phyloP scores from a whole-genome alignment of 768 basidiomycete genomes.

The Tylopilus intermedius region DNA sequence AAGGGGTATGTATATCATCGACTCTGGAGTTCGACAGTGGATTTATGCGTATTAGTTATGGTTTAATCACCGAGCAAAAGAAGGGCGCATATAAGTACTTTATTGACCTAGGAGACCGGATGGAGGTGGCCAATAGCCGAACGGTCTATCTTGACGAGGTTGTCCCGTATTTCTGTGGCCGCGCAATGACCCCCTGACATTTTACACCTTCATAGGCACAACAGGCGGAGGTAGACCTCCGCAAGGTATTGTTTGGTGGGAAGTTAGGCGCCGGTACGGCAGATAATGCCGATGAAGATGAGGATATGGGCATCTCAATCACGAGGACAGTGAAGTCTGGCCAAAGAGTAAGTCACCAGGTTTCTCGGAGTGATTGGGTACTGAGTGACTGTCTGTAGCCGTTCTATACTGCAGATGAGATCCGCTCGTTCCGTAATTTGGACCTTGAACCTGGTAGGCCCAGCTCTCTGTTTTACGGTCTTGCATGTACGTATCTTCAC shows the following conservation, averaged over 20 bases:
- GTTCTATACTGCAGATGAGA: conserved; percentile 80
- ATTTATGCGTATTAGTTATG: conserved; percentile 54
- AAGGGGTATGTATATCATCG: conserved; percentile 56
- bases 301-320: conserved; percentile 35
- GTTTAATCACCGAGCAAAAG: conserved; percentile 82
- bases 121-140: conserved; percentile 68
- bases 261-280: conserved; percentile 34
- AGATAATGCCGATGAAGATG: conserved; percentile 30
- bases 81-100: conserved; percentile 83
- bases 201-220: conserved; percentile 19
- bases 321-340: conserved; percentile 46
- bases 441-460: conserved; percentile 67
- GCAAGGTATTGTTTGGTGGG: conserved; percentile 29
- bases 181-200: conserved; percentile 1
- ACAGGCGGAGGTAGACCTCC: conserved; percentile 26
- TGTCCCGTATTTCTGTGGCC: not conserved
- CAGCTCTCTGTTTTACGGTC: not conserved
- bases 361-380: not conserved
- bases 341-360: conserved; percentile 39
- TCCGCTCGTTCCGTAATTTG: conserved; percentile 76
- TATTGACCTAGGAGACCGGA: conserved; percentile 67
- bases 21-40: not conserved
- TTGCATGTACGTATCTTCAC: not conserved
- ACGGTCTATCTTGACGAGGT: conserved; percentile 76
- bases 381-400: conserved; percentile 42